Evolutionary conservation across 805 yeast genomes (phyloP).

Genomic region (Soucietia sequanensis): DNA sequence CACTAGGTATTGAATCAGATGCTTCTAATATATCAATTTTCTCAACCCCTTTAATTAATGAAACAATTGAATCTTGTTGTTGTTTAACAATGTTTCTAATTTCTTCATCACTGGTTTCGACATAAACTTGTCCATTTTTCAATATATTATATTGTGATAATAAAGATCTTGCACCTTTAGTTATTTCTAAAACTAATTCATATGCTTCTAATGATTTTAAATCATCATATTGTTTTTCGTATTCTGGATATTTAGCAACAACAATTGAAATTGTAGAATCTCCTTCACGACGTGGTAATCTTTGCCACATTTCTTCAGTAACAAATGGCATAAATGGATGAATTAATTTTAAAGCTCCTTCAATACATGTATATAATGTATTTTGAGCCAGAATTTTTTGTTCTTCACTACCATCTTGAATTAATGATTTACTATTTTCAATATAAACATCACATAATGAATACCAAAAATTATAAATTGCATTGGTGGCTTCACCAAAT

Average conservation of each 20-base stretch:
- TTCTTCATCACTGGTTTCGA: constrained; percentile 60
- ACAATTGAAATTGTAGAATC: constrained; percentile 72
- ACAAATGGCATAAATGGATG: constrained; percentile 99
- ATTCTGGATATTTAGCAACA: constrained; percentile 76
- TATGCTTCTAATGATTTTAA: constrained; percentile 69
- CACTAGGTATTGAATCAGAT: constrained; percentile 68
- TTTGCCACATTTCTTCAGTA: constrained; percentile 99
- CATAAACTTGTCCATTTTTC: constrained; percentile 82
- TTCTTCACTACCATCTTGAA: constrained; percentile 82
- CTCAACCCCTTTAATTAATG: constrained; percentile 89
- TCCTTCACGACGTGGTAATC: constrained; percentile 82
- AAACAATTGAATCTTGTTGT: constrained; percentile 83
- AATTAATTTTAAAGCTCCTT: constrained; percentile 84
- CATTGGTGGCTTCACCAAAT: constrained; percentile 82
- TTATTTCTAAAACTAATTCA: constrained; percentile 79
- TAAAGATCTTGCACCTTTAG: constrained; percentile 89
- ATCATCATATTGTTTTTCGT: constrained; percentile 59
- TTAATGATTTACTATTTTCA: constrained; percentile 92
- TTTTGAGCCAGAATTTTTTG: constrained; percentile 91
- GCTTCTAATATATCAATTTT: constrained; percentile 62
- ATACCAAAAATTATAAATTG: constrained; percentile 93
- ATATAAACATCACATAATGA: constrained; percentile 97
- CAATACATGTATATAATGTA: constrained; percentile 89
- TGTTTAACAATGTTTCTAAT: constrained; percentile 53
- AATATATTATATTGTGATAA: constrained; percentile 86